Evolutionary conservation across 345 rosid genomes (phyloP).

Genomic region (Acer campestre): DNA sequence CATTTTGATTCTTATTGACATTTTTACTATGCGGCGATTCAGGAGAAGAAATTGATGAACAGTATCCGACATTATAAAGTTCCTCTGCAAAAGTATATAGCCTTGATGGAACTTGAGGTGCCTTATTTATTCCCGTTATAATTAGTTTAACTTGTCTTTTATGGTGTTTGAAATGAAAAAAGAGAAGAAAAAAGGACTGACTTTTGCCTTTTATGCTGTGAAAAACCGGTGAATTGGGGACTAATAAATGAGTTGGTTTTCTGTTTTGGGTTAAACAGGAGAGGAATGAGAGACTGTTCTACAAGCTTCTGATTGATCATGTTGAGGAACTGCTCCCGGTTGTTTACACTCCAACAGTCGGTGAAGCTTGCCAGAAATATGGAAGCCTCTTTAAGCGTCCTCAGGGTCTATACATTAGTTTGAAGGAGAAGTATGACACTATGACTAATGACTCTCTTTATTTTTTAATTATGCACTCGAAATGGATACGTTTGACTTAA

Average conservation of each 20-base stretch:
- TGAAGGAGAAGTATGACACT: slow-evolving; percentile 85
- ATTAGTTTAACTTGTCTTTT: background rate
- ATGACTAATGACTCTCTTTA: slow-evolving; percentile 11
- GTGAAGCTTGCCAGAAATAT: slow-evolving; percentile 96
- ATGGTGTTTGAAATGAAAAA: background rate
- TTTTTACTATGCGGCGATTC: background rate
- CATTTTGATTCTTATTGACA: slow-evolving; percentile 3
- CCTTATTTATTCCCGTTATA: background rate
- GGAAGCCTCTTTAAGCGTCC: slow-evolving; percentile 94
- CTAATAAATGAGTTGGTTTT: background rate
- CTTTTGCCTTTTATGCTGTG: background rate
- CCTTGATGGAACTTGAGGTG: slow-evolving; percentile 93
- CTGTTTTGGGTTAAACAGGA: slow-evolving; percentile 48
- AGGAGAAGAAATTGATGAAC: slow-evolving; percentile 81
- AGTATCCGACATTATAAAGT: slow-evolving; percentile 66
- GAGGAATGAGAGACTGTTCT: slow-evolving; percentile 83
- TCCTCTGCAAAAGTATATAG: slow-evolving; percentile 83
- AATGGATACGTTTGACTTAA: slow-evolving; percentile 1
- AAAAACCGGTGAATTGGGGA: background rate
- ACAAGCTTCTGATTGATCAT: slow-evolving; percentile 83
- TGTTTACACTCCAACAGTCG: slow-evolving; percentile 93
- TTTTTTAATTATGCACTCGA: background rate
- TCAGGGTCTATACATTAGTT: slow-evolving; percentile 91
- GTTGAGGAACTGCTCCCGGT: slow-evolving; percentile 92
- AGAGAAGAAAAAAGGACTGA: background rate